phyloP scores from a whole-genome alignment of 306 rosid species.

The Vicia faba region DNA sequence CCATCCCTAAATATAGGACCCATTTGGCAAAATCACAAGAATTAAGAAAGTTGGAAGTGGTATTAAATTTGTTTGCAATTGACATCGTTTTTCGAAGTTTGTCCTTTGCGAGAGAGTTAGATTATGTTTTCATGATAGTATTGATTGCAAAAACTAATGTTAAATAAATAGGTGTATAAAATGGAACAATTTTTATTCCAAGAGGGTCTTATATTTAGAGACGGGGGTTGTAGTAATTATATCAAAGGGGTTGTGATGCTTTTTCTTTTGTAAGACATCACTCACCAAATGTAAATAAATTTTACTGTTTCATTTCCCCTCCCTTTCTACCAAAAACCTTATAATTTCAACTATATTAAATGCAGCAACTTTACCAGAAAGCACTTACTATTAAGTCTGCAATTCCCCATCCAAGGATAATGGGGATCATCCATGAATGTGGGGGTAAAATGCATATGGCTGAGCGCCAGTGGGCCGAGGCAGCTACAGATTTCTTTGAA shows the following conservation, averaged over 20 bases:
- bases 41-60: too few species aligned
- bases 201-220: too few species aligned
- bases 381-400: conserved; percentile 98
- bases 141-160: too few species aligned
- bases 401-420: conserved; percentile 97
- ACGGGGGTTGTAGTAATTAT: neutral
- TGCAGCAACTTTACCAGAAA: conserved; percentile 98
- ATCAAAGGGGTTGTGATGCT: neutral
- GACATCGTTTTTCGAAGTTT: too few species aligned
- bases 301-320: neutral
- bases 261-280: conserved; percentile 2
- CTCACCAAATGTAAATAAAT: neutral
- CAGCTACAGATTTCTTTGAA: conserved; percentile 96
- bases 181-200: too few species aligned
- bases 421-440: conserved; percentile 98
- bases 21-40: too few species aligned
- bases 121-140: too few species aligned
- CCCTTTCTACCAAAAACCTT: neutral
- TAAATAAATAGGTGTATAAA: too few species aligned
- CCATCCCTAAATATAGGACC: too few species aligned
- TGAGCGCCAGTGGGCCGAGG: conserved; percentile 99
- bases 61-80: too few species aligned
- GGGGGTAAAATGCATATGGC: conserved; percentile 99
- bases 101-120: too few species aligned
- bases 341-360: conserved; percentile 22